Conservation (phyloP, 1,284 basidiomycete species). For the Fomitopsis betulina region DNA sequence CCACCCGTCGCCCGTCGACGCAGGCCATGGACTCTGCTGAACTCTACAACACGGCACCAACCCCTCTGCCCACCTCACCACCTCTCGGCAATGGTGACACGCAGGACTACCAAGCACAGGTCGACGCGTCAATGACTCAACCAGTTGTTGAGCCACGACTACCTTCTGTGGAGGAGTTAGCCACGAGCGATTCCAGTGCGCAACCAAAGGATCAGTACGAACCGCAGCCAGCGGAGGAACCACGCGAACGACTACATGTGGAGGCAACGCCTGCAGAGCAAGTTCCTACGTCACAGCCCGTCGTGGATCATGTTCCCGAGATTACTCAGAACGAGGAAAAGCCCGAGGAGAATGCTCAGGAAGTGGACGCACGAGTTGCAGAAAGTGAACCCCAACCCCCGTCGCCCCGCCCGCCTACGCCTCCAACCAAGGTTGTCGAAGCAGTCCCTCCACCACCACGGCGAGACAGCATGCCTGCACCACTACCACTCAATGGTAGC, state of each 20-base stretch:
- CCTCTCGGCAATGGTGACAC: slow-evolving; percentile 20
- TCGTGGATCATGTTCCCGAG: background rate
- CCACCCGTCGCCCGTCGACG: slow-evolving; percentile 10
- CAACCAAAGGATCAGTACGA: slow-evolving; percentile 4
- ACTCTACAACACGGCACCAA: slow-evolving; percentile 20
- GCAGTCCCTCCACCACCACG: slow-evolving; percentile 18
- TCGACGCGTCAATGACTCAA: slow-evolving; percentile 12
- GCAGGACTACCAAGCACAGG: slow-evolving; percentile 11
- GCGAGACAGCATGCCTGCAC: slow-evolving; percentile 16
- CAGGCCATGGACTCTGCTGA: slow-evolving; percentile 22
- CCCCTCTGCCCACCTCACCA: slow-evolving; percentile 24
- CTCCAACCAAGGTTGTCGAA: slow-evolving; percentile 21
- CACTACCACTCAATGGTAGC: slow-evolving; percentile 15
- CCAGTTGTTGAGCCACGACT: slow-evolving; percentile 18
- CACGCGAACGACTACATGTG: background rate
- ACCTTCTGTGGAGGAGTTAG: slow-evolving; percentile 11
- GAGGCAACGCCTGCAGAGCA: background rate
- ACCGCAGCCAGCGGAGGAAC: background rate
- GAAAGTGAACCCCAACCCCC: background rate
- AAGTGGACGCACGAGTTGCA: background rate
- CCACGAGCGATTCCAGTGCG: background rate
- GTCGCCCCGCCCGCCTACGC: slow-evolving; percentile 19
- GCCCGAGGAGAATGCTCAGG: background rate
- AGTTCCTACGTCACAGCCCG: slow-evolving; percentile 6
- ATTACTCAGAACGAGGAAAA: background rate